These are phyloP conservation scores for Trichoderma endophyticum DNA, from an alignment of 2,329 filamentous ascomycete species.

Conservation along the genomic window DNA sequence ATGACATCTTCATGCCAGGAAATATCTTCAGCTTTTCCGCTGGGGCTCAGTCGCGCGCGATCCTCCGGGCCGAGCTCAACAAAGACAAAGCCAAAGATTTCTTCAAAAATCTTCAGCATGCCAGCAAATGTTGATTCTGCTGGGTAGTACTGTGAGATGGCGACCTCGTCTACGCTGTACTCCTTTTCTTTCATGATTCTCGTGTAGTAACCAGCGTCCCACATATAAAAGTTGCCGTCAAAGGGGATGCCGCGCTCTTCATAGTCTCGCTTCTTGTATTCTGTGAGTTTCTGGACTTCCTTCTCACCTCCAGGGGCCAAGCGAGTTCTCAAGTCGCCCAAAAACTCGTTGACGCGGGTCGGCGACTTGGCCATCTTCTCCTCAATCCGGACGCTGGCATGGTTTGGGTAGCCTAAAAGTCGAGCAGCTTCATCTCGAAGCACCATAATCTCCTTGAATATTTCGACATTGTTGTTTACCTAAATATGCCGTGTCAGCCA, in stretches of 20 bases:
- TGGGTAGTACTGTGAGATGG: constrained; percentile 82
- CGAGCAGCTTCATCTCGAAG: constrained; percentile 76
- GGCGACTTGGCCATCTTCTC: constrained; percentile 83
- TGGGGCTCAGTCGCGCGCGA: constrained; percentile 61
- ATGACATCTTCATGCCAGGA: constrained; percentile 82
- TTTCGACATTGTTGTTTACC: constrained; percentile 66
- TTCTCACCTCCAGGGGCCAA: constrained; percentile 66
- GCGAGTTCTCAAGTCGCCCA: constrained; percentile 65
- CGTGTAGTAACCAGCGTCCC: constrained; percentile 80
- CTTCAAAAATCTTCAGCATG: constrained; percentile 81
- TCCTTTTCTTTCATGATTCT: constrained; percentile 77
- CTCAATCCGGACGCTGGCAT: constrained; percentile 72
- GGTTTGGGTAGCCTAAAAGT: constrained; percentile 71
- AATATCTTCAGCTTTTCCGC: constrained; percentile 67
- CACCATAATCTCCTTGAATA: constrained; percentile 72
- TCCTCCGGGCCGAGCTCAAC: constrained; percentile 68
- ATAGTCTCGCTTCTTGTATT: constrained; percentile 69
- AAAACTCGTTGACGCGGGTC: constrained; percentile 68
- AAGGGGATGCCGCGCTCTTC: constrained; percentile 55
- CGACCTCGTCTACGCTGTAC: constrained; percentile 73
- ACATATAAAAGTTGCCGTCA: constrained; percentile 74
- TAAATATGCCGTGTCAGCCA: constrained; percentile 17
- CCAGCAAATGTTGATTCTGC: constrained; percentile 68
- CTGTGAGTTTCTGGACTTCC: constrained; percentile 67
- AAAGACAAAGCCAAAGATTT: constrained; percentile 76